Evolutionary conservation across 2,329 filamentous ascomycete species (phyloP).

Genomic region (Epichloe uncinata): DNA sequence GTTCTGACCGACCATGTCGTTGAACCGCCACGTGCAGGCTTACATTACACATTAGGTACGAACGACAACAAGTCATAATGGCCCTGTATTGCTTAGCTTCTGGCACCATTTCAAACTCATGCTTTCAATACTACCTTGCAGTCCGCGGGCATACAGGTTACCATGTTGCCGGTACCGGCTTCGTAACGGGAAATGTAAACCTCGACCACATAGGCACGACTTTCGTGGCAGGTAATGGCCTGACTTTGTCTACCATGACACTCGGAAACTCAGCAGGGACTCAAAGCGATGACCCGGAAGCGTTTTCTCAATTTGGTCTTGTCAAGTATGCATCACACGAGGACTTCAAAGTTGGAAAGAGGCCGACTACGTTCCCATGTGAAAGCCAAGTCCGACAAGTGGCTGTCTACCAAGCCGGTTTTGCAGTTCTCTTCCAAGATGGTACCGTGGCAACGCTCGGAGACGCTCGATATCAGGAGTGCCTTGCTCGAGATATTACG

Average conservation of each 20-base stretch:
- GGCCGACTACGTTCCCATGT: slow-evolving; percentile 12
- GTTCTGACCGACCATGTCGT: slow-evolving; percentile 26
- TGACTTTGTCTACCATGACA: background rate
- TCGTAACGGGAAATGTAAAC: background rate
- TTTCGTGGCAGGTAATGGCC: slow-evolving; percentile 1
- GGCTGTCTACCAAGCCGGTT: slow-evolving; percentile 35
- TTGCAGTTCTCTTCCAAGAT: slow-evolving; percentile 29
- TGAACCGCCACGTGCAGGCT: slow-evolving; percentile 19
- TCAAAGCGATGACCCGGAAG: background rate
- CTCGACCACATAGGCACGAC: background rate
- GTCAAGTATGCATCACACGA: slow-evolving; percentile 12
- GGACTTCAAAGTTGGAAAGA: slow-evolving; percentile 7
- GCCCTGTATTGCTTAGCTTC: background rate
- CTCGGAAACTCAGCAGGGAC: background rate
- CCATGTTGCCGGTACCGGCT: slow-evolving; percentile 2
- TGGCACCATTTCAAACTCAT: background rate
- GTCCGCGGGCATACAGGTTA: background rate
- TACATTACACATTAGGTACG: slow-evolving; percentile 36
- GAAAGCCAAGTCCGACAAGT: slow-evolving; percentile 23
- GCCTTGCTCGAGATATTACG: slow-evolving; percentile 38
- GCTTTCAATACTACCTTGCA: background rate
- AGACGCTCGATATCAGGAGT: slow-evolving; percentile 42
- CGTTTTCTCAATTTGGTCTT: slow-evolving; percentile 5
- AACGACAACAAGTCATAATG: background rate
- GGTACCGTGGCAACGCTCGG: slow-evolving; percentile 40